Evolutionary conservation across 306 rosid genomes (phyloP).

Genomic region (Canavalia ensiformis): DNA sequence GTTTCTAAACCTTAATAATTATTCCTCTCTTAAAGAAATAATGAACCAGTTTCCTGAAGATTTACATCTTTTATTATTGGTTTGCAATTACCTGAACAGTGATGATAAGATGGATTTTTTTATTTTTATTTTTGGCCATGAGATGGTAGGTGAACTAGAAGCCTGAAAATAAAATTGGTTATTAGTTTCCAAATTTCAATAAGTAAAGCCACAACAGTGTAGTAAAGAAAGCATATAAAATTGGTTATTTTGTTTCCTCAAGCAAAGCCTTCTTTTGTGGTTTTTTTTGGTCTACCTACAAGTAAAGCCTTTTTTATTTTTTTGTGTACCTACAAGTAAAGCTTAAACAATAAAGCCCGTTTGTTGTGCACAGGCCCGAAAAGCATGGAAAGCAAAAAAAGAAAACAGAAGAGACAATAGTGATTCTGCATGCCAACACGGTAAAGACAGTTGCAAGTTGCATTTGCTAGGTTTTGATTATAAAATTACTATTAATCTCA

Average conservation of each 20-base stretch:
- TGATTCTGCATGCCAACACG: not conserved
- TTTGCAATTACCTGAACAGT: not conserved
- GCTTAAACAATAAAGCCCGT: not conserved
- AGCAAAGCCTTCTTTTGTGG: not conserved
- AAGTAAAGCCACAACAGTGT: not conserved
- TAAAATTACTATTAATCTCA: not conserved
- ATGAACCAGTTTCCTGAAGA: not conserved
- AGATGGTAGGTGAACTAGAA: not conserved
- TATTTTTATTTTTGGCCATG: no score
- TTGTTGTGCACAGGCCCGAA: not conserved
- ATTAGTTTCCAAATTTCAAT: not conserved
- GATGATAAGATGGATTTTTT: not conserved
- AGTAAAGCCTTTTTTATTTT: no score
- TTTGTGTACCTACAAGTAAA: not conserved
- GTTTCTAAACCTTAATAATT: not conserved
- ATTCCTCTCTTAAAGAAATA: not conserved
- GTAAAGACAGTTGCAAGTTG: not conserved
- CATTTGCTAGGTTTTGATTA: not conserved
- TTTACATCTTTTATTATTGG: not conserved
- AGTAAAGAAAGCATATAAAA: not conserved
- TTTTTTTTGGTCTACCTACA: no score
- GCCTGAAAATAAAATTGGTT: not conserved
- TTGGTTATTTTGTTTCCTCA: not conserved
- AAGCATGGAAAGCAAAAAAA: not conserved
- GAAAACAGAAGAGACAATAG: not conserved